Base-by-base conservation (phyloP, 129 eudicot genomes). In the Flaveria linearis region DNA sequence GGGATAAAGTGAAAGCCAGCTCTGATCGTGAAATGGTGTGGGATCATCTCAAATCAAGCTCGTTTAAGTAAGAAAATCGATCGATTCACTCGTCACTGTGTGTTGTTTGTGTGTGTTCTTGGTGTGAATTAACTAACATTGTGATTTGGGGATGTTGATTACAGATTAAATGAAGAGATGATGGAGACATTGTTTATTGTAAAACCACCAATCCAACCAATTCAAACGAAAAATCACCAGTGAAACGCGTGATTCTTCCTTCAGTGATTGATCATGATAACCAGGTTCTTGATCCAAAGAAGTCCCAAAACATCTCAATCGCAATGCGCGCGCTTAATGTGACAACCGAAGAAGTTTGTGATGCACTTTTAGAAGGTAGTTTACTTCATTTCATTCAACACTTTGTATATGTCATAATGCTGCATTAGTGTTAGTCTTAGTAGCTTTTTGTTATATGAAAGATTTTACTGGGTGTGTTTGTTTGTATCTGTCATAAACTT, bases 141-240 rank as follows among this genome's bases (percentile, higher is more conserved):
- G 47, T 79, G 56, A 61, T 78, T 56, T 42, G 63, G 80, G 77
- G 68, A 20, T 68, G 46, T 28, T 84, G 69, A 9, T 69, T 83
- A 74, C 89, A 95, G 97, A 74, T 86, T 95, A 88, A 85, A 95
- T 62, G 99, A 95, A 84, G 99, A 95, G 82, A 95, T 95, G 99
- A 91, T 95, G 4, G 99, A 95, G 80, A 82, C 99, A 26, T 86
- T 95, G 76, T 95, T 95, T 50, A 78, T 89, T 41, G 97, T 86
- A 56, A 89, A 89, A 64, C 76, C 82, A 49, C 89, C 90, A 26
- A 52, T 61, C 56, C 87, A 20, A 83, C 23, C 8, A 57, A 74
- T 78, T 81, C 81, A 14, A 89, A 74, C 9, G 97, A 89, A 57
- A 67, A 80, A 43, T 43, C 71, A 51, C 42, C 86, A 0, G 22